phyloP scores from a whole-genome alignment of 192 early-diverging fungal genomes.

The Dissophora ornata region DNA sequence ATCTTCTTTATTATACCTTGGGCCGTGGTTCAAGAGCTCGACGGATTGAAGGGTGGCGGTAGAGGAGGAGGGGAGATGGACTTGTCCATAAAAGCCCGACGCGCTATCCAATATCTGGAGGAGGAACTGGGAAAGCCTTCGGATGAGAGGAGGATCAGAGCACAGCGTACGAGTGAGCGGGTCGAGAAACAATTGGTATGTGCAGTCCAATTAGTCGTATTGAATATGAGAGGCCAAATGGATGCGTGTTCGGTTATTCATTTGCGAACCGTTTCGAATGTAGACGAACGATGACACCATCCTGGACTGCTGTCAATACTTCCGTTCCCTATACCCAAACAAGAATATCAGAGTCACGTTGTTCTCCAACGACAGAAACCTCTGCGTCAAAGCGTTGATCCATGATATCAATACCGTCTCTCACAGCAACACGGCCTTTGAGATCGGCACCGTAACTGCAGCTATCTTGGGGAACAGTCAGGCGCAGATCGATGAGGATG shows the following conservation, averaged over 20 bases:
- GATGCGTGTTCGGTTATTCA: no score
- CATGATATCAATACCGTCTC: conserved; percentile 61
- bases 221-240: no score
- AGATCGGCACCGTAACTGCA: conserved; percentile 5
- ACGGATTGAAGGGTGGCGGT: conserved; percentile 59
- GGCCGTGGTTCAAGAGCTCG: conserved; percentile 68
- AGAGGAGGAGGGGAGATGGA: conserved; percentile 23
- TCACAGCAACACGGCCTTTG: conserved; percentile 23
- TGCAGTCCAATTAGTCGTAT: no score
- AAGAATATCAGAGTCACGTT: conserved; percentile 38
- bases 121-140: conserved; percentile 41
- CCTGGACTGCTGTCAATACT: conserved; percentile 67
- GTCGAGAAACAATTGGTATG: conserved; percentile 35
- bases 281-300: conserved; percentile 66
- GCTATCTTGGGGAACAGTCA: conserved; percentile 10
- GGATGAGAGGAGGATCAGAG: conserved; percentile 45
- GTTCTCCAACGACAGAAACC: conserved; percentile 69
- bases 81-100: conserved; percentile 55
- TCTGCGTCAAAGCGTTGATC: conserved; percentile 67
- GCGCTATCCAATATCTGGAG: conserved; percentile 63
- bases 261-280: no score
- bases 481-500: neutral
- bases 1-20: conserved; percentile 67
- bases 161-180: conserved; percentile 63
- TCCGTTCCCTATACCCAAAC: conserved; percentile 41